Evolutionary conservation across 176 grass and related monocot species (phyloP), one percentile per base, ranked within the genome.

Genomic region (Tillandsia leiboldiana): DNA sequence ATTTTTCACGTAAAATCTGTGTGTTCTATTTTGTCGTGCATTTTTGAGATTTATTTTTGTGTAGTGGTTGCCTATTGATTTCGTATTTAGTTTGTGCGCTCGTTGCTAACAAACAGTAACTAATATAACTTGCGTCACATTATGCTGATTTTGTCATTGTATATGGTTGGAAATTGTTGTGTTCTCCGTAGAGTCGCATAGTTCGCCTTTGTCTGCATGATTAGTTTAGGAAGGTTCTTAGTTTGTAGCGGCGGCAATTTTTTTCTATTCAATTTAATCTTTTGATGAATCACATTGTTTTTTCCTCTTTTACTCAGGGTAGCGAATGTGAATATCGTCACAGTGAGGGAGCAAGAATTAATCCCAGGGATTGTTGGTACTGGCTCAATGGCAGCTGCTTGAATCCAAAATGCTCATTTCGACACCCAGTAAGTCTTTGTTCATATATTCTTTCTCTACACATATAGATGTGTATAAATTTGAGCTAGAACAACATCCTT

Each of bases 361-460:
- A 99, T 71, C 94, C 90, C 67, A 93, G 95, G 57, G 90, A 99
- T 63, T 99, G 95, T 76, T 93, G 72, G 74, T 99, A 93, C 75
- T 99, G 95, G 95, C 54, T 90, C 63, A 85, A 90, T 82, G 80
- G 90, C 74, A 82, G 74, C 68, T 99, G 95, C 71, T 83, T 89
- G 79, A 99, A 99, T 77, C 87, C 71, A 26, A 94, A 93, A 80
- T 99, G 95, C 71, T 73, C 82, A 68, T 99, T 93, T 77, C 87
- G 95, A 59, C 95, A 99, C 76, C 87, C 87, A 53, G 95, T 99
- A 90, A 49, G 50, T 28, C 50, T 73, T 15, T 70, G 49, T 78
- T 29, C 42, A 47, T 20, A 2, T 51, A 8, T 26, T 27, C 17
- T 53, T 11, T 28, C 24, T 72, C 27, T 26, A n/a, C 65, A 71